Base-by-base conservation (phyloP, 129 eudicot genomes). In the Chrysanthemum seticuspe region DNA sequence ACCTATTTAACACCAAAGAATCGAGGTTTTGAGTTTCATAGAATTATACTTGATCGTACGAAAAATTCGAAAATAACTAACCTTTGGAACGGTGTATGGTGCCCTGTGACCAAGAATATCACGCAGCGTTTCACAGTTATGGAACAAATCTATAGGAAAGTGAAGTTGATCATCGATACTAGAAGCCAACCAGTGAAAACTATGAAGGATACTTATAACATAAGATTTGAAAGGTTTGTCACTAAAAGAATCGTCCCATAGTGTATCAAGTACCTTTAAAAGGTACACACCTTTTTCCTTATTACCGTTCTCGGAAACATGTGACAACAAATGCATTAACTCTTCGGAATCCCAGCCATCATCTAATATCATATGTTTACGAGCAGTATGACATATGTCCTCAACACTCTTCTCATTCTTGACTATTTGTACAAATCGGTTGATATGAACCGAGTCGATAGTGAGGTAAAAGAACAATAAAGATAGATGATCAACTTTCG, bases 11-110 rank as follows among this genome's bases (percentile, higher is more conserved):
- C 54, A 54, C 53, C 73, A 36, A 6, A 9, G 8, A 36, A 34
- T 34, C 5, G 6, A 4, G 40, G 40, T 67, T 68, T 15, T 58
- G 40, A 34, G 45, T 40, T 40, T 5, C 45, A 40, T 40, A 40
- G 45, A 40, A 5, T 40, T 40, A 6, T 5, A 40, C 7, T 5
- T 40, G 1, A 5, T 6, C 10, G 6, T 40, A 40, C 10, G 0
- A 40, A 40, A 40, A 40, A 6, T 0, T 6, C 7, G 4, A 72
- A 31, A 53, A 15, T 51, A 51, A 79, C 90, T 74, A 60, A 90
- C 97, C 97, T 87, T 88, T 62, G 95, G 95, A 68, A 79, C 56
- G 66, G 80, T 79, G 78, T 86, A 91, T 36, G 97, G 95, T 45
- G 91, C 95, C 45, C 10, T 57, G 66, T 40, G 76, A 67, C 97